Base-by-base conservation (phyloP, 768 basidiomycete species). In the Termitomyces sp. region DNA sequence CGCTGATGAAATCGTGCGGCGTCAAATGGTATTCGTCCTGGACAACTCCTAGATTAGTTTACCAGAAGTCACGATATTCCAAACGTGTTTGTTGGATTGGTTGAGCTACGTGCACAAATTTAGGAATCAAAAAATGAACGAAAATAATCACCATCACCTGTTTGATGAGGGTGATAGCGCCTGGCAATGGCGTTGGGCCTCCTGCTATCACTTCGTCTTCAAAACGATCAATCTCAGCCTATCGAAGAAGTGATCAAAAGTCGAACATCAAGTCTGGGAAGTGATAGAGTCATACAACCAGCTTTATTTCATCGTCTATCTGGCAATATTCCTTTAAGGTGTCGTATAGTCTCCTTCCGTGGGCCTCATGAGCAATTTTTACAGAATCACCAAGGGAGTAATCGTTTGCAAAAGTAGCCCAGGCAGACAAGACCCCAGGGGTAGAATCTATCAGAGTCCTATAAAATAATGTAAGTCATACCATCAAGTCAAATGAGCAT, bases 11-110 rank as follows among this genome's bases (percentile, higher is more conserved):
- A 29, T 40, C 32, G 35, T 33, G 51, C 53, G 45, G 45, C 29
- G 31, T 51, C 33, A 57, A 13, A 6, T 29, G 50, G 38, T 49
- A 35, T 49, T 27, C 23, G 35, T 27, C 16, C 35, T 18, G 45
- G 23, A 27, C 7, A 20, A 20, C 43, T n/a, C 35, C 18, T 20
- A 38, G 47, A 35, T 35, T 50, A 31, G 31, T 25, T 29, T 63
- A 86, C 91, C 84, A 41, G 89, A 91, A 6, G 92, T 94, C 32
- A 91, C 89, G 63, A 95, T 90, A 3, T 90, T 90, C 89, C 91
- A 95, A 39, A 77, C 75, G 11, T 59, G 56, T 20, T 63, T 60
- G n/a, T 63, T 62, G 49, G 67, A 54, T 7, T 67, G 66, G 43
- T 61, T 46, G 33, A 76, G 68, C 74, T 76, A 48, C 20, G 40